Evolutionary conservation across 202 grass and related monocot species (phyloP).

Genomic region (Saccharum hybrid): DNA sequence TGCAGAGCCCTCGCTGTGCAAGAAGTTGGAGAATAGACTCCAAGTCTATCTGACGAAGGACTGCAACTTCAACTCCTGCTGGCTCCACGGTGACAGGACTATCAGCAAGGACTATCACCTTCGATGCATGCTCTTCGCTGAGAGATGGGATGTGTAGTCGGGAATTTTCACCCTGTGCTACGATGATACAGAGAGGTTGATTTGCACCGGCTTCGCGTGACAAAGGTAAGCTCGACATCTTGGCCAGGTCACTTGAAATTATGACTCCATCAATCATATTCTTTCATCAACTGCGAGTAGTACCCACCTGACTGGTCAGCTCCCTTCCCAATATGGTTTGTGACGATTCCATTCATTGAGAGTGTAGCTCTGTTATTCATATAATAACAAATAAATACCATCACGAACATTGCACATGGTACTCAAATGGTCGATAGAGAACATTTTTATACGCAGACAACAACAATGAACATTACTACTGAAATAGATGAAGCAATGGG

Average conservation of each 20-base stretch:
- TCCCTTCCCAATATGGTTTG: conserved; percentile 61
- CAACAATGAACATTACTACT: neutral
- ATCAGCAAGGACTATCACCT: conserved; percentile 58
- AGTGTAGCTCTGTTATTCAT: conserved; percentile 67
- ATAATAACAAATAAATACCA: neutral
- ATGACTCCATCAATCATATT: conserved; percentile 84
- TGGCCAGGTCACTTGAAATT: conserved; percentile 69
- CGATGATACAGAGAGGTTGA: conserved; percentile 75
- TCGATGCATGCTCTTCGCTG: conserved; percentile 44
- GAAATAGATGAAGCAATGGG: neutral
- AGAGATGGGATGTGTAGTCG: conserved; percentile 57
- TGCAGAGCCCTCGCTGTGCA: conserved; percentile 55
- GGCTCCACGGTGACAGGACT: conserved; percentile 56
- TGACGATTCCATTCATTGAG: conserved; percentile 61
- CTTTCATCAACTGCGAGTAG: conserved; percentile 80
- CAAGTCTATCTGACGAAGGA: conserved; percentile 60
- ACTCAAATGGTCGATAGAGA: neutral
- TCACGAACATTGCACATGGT: neutral
- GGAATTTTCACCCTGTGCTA: conserved; percentile 50
- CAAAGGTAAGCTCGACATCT: conserved; percentile 51
- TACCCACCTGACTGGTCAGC: conserved; percentile 67
- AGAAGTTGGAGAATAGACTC: conserved; percentile 62
- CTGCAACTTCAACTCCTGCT: conserved; percentile 50
- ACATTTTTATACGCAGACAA: neutral
- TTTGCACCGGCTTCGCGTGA: conserved; percentile 67